phyloP scores from a whole-genome alignment of 2,329 filamentous ascomycete species.

The Fusarium dimerum region DNA sequence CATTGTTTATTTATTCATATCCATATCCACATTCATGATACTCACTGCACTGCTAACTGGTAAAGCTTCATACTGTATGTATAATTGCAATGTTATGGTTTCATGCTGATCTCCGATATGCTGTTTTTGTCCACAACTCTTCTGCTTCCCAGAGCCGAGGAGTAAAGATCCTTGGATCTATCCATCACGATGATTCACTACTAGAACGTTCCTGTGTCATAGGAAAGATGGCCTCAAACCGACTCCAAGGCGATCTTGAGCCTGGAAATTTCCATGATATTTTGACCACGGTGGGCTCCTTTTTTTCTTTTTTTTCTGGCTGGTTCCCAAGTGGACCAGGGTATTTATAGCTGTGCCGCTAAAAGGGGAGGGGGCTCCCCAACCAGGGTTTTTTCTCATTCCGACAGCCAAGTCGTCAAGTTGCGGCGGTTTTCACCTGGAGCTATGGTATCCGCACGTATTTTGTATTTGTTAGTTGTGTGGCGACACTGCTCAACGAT shows the following conservation, averaged over 20 bases:
- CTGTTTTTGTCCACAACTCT: no score
- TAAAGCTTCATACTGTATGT: no score
- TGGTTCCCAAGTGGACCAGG: constrained; percentile 12
- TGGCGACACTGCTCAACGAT: background rate
- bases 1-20: no score
- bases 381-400: constrained; percentile 21
- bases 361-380: constrained; percentile 8
- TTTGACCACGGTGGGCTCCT: constrained; percentile 3
- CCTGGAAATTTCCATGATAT: constrained; percentile 15
- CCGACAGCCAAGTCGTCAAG: constrained; percentile 20
- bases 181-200: background rate
- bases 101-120: no score
- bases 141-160: no score
- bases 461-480: background rate
- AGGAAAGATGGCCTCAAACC: constrained; percentile 8
- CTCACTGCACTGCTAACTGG: no score
- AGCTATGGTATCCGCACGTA: background rate
- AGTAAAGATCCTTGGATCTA: background rate
- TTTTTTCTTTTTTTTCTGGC: constrained; percentile 12
- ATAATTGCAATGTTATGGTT: no score
- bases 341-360: constrained; percentile 29
- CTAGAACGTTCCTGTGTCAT: background rate
- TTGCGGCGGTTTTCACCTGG: constrained; percentile 1
- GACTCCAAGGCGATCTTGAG: background rate
- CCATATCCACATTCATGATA: no score